Base-by-base conservation (phyloP, 2,329 filamentous ascomycete species). In the Fusarium haematococcum region DNA sequence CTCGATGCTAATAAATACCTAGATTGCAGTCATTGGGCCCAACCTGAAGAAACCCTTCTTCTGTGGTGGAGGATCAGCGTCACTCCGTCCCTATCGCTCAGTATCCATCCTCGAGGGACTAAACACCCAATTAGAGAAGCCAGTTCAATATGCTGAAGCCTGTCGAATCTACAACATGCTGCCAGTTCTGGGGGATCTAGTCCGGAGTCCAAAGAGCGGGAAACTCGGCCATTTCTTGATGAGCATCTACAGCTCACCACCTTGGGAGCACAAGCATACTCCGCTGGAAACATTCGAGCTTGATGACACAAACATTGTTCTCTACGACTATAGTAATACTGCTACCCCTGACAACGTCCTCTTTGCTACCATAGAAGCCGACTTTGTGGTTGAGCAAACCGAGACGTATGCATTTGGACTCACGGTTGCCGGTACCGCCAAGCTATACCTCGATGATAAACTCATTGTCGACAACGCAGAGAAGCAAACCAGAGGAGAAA, bases 61-160 rank as follows among this genome's bases (percentile, higher is more conserved):
- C 73, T 87, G 91, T 74, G 92, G 92, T 35, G 92, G 91, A 67
- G 92, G 92, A 20, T 92, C 90, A 6, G 91, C 91, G 1, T 87
- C 90, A 0, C 81, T 91, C 27, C 82, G 83, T 6, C 84, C 88
- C 6, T 93, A 93, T 82, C 91, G 92, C 68, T 92, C 92, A 58
- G 87, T 95, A 20, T 94, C 91, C 0, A 93, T 93, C 2, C 90
- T 92, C 32, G 91, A 93, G 64, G 93, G 92, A 8, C 48, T 52
- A 5, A 20, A 32, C 2, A 4, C 18, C 25, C 6, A 52, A 20
- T 52, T 52, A 9, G 27, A 52, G 4, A 32, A 14, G 9, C 48
- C 27, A 32, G 48, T 52, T 4, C 18, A 52, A 9, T 30, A 30
- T 52, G 27, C 27, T 5, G 18, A 52, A 14, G 91, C 91, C 11